phyloP scores from a whole-genome alignment of 2,329 filamentous ascomycete genomes.

The Rutstroemia sp. region DNA sequence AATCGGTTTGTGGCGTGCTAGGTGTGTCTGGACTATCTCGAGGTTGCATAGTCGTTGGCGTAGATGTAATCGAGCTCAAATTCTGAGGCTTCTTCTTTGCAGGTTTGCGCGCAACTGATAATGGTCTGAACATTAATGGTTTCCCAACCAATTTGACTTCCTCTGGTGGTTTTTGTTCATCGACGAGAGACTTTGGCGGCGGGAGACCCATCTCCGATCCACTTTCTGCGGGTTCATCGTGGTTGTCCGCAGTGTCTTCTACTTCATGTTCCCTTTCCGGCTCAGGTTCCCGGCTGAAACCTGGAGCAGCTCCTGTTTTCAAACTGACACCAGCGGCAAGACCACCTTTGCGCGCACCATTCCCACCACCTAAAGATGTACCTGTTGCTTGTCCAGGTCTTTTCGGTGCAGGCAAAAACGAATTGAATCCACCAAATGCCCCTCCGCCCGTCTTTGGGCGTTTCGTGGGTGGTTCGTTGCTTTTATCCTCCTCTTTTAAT shows the following conservation, averaged over 20 bases:
- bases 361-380: constrained; percentile 26
- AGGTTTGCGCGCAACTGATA: constrained; percentile 73
- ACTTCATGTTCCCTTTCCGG: constrained; percentile 18
- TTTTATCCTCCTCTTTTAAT: constrained; percentile 30
- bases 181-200: constrained; percentile 42
- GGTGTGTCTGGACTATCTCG: constrained; percentile 16
- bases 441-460: constrained; percentile 55
- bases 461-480: constrained; percentile 60
- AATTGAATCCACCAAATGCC: constrained; percentile 74
- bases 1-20: constrained; percentile 2
- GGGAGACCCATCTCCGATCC: constrained; percentile 31
- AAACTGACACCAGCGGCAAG: constrained; percentile 56
- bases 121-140: constrained; percentile 78
- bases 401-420: constrained; percentile 81
- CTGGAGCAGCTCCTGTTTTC: constrained; percentile 77
- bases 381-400: constrained; percentile 37
- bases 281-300: constrained; percentile 59
- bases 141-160: constrained; percentile 68
- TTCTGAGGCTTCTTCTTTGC: constrained; percentile 52
- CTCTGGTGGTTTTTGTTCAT: constrained; percentile 48
- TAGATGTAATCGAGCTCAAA: constrained; percentile 17
- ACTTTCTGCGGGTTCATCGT: constrained; percentile 20
- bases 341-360: constrained; percentile 24
- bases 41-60: constrained; percentile 19
- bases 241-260: constrained; percentile 17